phyloP scores from a whole-genome alignment of 805 yeast species.

The Ogataea siamensis region DNA sequence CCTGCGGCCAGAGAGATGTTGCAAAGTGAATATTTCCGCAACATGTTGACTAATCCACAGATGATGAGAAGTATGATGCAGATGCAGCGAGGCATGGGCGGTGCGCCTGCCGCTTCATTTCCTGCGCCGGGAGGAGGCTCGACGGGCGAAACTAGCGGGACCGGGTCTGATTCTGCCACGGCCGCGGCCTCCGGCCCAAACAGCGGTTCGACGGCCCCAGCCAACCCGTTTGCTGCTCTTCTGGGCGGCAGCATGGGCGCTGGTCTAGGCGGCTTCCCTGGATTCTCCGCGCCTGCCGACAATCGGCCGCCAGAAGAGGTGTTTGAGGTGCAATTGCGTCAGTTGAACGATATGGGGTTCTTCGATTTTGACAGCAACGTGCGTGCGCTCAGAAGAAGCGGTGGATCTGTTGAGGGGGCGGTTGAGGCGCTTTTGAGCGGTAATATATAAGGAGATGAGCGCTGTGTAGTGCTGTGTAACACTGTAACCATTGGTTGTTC shows the following conservation, averaged over 20 bases:
- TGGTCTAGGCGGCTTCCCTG: constrained; percentile 38
- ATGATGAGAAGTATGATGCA: constrained; percentile 80
- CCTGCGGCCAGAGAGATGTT: constrained; percentile 85
- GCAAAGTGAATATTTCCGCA: constrained; percentile 80
- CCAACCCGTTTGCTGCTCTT: constrained; percentile 47
- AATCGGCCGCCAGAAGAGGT: constrained; percentile 78
- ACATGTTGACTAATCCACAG: constrained; percentile 79
- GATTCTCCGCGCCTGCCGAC: constrained; percentile 63
- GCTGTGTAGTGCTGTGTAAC: not conserved
- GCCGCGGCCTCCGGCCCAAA: not conserved
- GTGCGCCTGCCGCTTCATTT: constrained; percentile 34
- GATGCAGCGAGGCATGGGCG: constrained; percentile 56
- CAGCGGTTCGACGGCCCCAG: constrained; percentile 24
- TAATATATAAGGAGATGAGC: constrained; percentile 34
- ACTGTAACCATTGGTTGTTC: not conserved
- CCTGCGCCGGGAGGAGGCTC: constrained; percentile 49
- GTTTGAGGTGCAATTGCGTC: constrained; percentile 68
- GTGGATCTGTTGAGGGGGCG: constrained; percentile 98
- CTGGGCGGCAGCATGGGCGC: constrained; percentile 26
- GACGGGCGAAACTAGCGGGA: constrained; percentile 19
- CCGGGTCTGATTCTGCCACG: constrained; percentile 13
- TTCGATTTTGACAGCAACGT: constrained; percentile 90
- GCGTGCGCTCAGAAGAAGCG: constrained; percentile 87
- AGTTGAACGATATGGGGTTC: constrained; percentile 82
- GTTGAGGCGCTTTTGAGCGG: constrained; percentile 79